These are phyloP conservation scores for Ceratobasidium sp. DNA, from an alignment of 1,284 basidiomycete species.

Conservation along the genomic window DNA sequence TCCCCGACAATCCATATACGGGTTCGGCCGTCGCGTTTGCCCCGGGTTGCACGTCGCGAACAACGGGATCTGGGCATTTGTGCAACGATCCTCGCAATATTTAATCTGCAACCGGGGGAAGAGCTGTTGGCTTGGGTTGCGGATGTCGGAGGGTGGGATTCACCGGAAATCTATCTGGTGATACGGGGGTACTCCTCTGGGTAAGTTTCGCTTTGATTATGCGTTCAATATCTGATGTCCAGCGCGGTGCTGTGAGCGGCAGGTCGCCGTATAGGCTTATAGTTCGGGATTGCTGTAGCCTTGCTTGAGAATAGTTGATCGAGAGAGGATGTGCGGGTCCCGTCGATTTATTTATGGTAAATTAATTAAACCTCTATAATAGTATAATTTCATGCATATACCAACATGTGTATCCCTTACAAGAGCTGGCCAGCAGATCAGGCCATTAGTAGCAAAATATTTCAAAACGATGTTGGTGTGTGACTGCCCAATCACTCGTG, in stretches of 20 bases:
- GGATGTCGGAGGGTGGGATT: conserved; percentile 1
- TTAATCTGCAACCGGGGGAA: background rate
- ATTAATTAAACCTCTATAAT: no score
- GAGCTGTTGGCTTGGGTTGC: background rate
- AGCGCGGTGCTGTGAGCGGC: background rate
- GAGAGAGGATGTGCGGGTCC: background rate
- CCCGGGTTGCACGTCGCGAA: conserved; percentile 17
- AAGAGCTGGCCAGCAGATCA: no score
- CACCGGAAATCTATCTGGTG: background rate
- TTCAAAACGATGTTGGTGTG: no score
- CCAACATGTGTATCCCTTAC: no score
- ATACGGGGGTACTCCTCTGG: background rate
- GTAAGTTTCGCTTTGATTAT: background rate
- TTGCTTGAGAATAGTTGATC: background rate
- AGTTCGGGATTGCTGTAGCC: background rate
- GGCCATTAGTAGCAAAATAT: no score
- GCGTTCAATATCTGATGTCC: background rate
- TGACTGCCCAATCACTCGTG: no score
- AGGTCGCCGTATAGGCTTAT: background rate
- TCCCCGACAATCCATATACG: conserved; percentile 25
- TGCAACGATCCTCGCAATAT: conserved; percentile 16
- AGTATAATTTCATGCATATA: no score
- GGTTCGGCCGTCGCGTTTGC: conserved; percentile 27
- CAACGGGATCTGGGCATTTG: conserved; percentile 19
- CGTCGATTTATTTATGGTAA: no score